Evolutionary conservation across 1,139 yeast species (phyloP), one percentile per base, ranked within the genome.

Genomic region (Hyphopichia pseudoburtonii): DNA sequence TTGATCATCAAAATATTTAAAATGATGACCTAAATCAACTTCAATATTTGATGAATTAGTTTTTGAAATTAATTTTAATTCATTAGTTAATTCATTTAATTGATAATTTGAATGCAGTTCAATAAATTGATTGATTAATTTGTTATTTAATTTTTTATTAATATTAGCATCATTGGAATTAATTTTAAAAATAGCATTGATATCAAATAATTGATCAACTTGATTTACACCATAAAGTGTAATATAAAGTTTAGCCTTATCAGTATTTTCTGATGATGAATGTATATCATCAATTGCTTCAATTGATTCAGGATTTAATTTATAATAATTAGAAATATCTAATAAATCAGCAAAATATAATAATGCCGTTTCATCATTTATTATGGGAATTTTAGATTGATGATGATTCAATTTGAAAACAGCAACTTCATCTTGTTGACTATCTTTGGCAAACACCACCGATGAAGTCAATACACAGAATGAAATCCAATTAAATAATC

Each of bases 311-410:
- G 55, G 52, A 19, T 66, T 68, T 33, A 69, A 49, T 27, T 56
- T 50, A 42, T 64, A 63, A 40, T 52, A 56, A 28, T 58, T 61
- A 16, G 70, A 60, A 18, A 66, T 57, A 16, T 64, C 71, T 40
- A 70, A 56, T 43, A 62, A 65, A 42, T 73, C 79, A 27, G 75
- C 69, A 42, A 74, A 62, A 46, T 69, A 58, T 10, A 52, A 43
- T 27, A 55, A 46, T 5, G 61, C 62, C 23, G 55, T 56, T n/a
- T 54, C 39, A 22, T 40, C 44, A 11, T 47, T 42, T 17, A 52
- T 43, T 1, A 31, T 28, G n/a, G 46, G 42, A 9, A 39, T 37
- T 21, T 38, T 18, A 21, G 31, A 19, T 14, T 33, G 24, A 14
- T 37, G 25, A 17, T 41, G 40, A 24, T 39, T 40, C 40, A 60